Conservation (phyloP, 2,329 filamentous ascomycete species). For the Alternaria consortialis region DNA sequence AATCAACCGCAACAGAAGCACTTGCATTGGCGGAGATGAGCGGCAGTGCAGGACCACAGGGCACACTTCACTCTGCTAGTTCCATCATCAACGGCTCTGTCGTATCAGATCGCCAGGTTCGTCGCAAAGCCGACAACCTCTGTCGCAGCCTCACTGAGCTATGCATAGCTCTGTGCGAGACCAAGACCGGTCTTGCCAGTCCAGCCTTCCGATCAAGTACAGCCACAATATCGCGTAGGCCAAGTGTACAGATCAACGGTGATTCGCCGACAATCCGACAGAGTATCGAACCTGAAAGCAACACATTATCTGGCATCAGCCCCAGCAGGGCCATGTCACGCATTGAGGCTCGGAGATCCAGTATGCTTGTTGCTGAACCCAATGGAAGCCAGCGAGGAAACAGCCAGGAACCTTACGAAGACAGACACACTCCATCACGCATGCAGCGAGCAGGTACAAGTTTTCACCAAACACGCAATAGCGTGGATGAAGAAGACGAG, state of each 20-base stretch:
- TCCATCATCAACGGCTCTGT: constrained; percentile 68
- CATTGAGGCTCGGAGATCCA: constrained; percentile 56
- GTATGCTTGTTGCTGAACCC: constrained; percentile 31
- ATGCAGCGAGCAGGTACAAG: constrained; percentile 51
- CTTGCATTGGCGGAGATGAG: constrained; percentile 80
- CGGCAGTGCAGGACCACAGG: constrained; percentile 72
- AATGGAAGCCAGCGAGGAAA: constrained; percentile 39
- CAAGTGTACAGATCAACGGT: constrained; percentile 49
- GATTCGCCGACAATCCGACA: constrained; percentile 44
- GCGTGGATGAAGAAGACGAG: constrained; percentile 46
- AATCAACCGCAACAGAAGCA: constrained; percentile 83
- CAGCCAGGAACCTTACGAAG: constrained; percentile 38
- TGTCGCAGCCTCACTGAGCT: constrained; percentile 93
- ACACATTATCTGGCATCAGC: constrained; percentile 39
- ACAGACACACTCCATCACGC: constrained; percentile 38
- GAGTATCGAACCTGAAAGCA: constrained; percentile 50
- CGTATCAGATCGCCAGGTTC: constrained; percentile 80
- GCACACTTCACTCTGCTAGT: constrained; percentile 69
- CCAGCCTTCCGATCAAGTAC: constrained; percentile 41
- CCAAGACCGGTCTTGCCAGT: constrained; percentile 40
- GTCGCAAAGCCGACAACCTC: constrained; percentile 90
- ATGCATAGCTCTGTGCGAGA: constrained; percentile 75
- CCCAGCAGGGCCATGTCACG: constrained; percentile 53
- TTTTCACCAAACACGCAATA: constrained; percentile 48
- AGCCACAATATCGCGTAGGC: constrained; percentile 39